Conservation (phyloP, 2,329 filamentous ascomycete species). For the Aspergillus quadrilineatus region DNA sequence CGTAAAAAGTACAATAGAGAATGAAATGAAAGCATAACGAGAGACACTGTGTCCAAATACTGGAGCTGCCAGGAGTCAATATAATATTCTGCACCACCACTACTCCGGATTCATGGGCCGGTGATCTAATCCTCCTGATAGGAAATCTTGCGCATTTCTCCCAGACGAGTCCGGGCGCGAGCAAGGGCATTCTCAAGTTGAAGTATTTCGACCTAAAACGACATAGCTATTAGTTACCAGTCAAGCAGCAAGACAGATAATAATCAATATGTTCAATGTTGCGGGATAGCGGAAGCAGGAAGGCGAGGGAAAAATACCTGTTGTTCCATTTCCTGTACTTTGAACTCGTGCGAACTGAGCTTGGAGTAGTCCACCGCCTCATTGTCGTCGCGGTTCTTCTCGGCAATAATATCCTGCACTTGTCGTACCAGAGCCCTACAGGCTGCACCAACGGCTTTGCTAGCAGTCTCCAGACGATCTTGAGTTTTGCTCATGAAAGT, state of each 20-base stretch:
- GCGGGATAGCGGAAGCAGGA: background rate
- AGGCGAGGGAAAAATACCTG: conserved; percentile 63
- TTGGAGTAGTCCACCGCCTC: conserved; percentile 84
- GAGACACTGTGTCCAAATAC: background rate
- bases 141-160: conserved; percentile 97
- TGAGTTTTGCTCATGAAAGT: conserved; percentile 98
- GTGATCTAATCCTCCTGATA: conserved; percentile 70
- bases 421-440: conserved; percentile 86
- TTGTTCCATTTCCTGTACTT: conserved; percentile 98
- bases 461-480: conserved; percentile 84
- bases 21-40: no score
- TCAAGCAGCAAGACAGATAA: background rate
- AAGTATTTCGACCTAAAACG: conserved; percentile 82
- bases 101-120: background rate
- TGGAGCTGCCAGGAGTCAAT: background rate
- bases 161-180: conserved; percentile 75
- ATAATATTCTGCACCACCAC: background rate
- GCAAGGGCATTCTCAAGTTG: conserved; percentile 87
- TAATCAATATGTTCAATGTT: background rate
- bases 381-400: conserved; percentile 73
- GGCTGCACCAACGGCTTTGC: conserved; percentile 86
- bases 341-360: conserved; percentile 92
- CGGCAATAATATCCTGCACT: conserved; percentile 90
- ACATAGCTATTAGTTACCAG: background rate
- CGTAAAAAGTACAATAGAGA: background rate